Evolutionary conservation across 441 rosid species (phyloP).

Genomic region (Euphorbia celastroides): DNA sequence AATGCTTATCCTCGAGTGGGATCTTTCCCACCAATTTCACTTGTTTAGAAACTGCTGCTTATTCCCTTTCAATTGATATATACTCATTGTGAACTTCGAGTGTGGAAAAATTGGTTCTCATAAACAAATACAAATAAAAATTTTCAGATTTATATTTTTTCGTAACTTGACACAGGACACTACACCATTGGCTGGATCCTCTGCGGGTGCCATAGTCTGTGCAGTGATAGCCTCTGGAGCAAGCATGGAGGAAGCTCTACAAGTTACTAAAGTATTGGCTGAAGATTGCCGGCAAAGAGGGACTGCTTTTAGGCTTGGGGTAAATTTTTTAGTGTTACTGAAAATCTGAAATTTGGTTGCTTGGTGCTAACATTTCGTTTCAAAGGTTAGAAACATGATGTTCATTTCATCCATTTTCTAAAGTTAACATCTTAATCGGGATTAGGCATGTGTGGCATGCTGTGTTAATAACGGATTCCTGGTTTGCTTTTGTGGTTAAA

Average conservation of each 20-base stretch:
- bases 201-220: conserved; percentile 92
- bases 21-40: neutral
- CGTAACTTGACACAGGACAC: conserved; percentile 52
- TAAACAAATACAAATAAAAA: neutral
- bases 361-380: neutral
- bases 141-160: neutral
- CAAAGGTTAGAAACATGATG: neutral
- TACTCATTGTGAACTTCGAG: neutral
- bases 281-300: conserved; percentile 76
- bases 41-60: neutral
- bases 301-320: conserved; percentile 97
- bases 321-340: conserved; percentile 23
- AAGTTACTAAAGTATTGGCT: conserved; percentile 67
- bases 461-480: neutral
- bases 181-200: conserved; percentile 87
- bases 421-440: neutral
- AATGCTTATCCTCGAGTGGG: neutral
- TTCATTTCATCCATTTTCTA: neutral
- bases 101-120: neutral
- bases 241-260: conserved; percentile 69
- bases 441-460: neutral
- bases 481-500: neutral
- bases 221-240: conserved; percentile 84
- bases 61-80: neutral
- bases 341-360: neutral